phyloP scores from a whole-genome alignment of 1,284 basidiomycete genomes.

The Leccinum angustisporum region DNA sequence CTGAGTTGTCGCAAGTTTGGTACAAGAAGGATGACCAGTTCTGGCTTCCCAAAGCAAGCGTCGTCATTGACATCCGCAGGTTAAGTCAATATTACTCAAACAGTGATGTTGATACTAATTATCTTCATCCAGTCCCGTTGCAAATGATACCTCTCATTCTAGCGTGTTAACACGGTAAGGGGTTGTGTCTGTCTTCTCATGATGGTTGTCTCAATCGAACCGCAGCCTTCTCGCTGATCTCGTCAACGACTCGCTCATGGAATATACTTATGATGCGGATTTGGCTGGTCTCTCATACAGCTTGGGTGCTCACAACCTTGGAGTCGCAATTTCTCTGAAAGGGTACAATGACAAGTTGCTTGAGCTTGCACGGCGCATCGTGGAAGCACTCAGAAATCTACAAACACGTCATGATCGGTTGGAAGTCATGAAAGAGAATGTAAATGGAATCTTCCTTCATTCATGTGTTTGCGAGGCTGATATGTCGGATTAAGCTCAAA shows the following conservation, averaged over 20 bases:
- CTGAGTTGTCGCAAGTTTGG: constrained; percentile 76
- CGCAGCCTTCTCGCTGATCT: constrained; percentile 82
- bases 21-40: constrained; percentile 96
- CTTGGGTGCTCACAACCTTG: constrained; percentile 66
- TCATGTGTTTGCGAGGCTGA: constrained; percentile 10
- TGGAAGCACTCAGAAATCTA: constrained; percentile 72
- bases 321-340: constrained; percentile 68
- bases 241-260: constrained; percentile 85
- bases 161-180: constrained; percentile 63
- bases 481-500: constrained; percentile 48
- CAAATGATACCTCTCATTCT: constrained; percentile 55
- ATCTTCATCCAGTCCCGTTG: constrained; percentile 45
- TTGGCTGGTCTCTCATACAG: constrained; percentile 87
- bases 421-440: constrained; percentile 84
- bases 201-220: not conserved
- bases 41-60: constrained; percentile 87
- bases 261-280: constrained; percentile 92
- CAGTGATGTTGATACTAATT: constrained; percentile 9
- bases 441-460: constrained; percentile 33
- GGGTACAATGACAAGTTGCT: constrained; percentile 97
- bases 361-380: constrained; percentile 73
- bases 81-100: constrained; percentile 29
- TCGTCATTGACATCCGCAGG: constrained; percentile 74
- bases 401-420: constrained; percentile 75
- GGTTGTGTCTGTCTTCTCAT: not conserved